Evolutionary conservation across 1,284 basidiomycete genomes (phyloP).

Genomic region (Agaricales sp.): DNA sequence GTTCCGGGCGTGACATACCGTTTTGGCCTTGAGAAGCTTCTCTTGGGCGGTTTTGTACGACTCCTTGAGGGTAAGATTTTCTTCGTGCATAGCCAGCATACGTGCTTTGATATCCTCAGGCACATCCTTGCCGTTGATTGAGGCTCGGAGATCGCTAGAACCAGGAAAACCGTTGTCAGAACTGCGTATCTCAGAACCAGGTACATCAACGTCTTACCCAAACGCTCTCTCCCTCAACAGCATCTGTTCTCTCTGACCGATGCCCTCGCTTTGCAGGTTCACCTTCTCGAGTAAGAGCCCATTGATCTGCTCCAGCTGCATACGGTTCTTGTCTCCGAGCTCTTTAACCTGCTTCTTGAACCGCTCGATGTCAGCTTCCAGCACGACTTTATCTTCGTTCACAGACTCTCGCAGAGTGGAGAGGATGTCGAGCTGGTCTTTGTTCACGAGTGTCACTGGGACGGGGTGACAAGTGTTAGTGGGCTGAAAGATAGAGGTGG

Average conservation of each 20-base stretch:
- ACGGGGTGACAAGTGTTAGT: neutral
- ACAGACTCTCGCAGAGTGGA: conserved; percentile 79
- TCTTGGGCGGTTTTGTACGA: conserved; percentile 66
- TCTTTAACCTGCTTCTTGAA: conserved; percentile 65
- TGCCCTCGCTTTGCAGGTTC: conserved; percentile 78
- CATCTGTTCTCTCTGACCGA: conserved; percentile 76
- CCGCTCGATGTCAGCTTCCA: conserved; percentile 59
- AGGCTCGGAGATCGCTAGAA: conserved; percentile 63
- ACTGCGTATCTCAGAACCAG: neutral
- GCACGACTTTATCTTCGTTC: conserved; percentile 72
- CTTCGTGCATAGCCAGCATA: conserved; percentile 69
- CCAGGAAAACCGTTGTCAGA: neutral
- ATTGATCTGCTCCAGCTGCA: conserved; percentile 90
- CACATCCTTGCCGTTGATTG: conserved; percentile 63
- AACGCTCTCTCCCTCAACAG: conserved; percentile 74
- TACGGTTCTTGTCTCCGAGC: conserved; percentile 75
- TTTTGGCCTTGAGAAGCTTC: conserved; percentile 75
- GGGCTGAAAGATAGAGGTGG: conserved; percentile 2
- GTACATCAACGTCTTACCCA: conserved; percentile 36
- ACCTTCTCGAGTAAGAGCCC: conserved; percentile 85
- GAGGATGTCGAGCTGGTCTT: conserved; percentile 78
- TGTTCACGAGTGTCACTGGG: conserved; percentile 74
- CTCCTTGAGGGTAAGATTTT: conserved; percentile 62
- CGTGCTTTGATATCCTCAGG: conserved; percentile 75
- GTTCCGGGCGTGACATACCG: conserved; percentile 33